Evolutionary conservation across 179 eudicot species (phyloP).

Genomic region (Drosera spatulata): DNA sequence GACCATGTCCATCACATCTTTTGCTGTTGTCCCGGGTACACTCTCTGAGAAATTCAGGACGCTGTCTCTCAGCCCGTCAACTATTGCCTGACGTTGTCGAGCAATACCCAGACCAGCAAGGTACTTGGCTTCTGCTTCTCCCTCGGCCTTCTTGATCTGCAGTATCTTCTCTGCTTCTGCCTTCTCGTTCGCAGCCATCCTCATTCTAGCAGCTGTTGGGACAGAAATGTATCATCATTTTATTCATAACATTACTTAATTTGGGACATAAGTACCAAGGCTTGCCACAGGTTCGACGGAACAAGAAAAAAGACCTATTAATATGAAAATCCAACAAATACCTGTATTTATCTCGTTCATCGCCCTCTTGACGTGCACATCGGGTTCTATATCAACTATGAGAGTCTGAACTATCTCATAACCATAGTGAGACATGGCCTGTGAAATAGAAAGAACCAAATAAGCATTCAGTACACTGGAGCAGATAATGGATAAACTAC

Average conservation of each 20-base stretch:
- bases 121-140: slow-evolving; percentile 41
- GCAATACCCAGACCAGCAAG: slow-evolving; percentile 38
- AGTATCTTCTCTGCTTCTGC: slow-evolving; percentile 5
- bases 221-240: not conserved
- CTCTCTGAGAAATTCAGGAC: slow-evolving; percentile 39
- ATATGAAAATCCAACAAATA: not conserved
- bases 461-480: too few relatives aligned
- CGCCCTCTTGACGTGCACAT: too few relatives aligned
- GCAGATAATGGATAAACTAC: too few relatives aligned
- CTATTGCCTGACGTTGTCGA: slow-evolving; percentile 43
- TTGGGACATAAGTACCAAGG: too few relatives aligned
- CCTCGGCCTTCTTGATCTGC: slow-evolving; percentile 12
- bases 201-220: slow-evolving; percentile 35
- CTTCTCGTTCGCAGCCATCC: slow-evolving; percentile 39
- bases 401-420: slow-evolving; percentile 8
- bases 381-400: too few relatives aligned
- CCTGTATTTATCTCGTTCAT: slow-evolving; percentile 27
- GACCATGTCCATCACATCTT: slow-evolving; percentile 47
- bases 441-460: not conserved
- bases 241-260: too few relatives aligned
- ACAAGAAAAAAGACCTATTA: not conserved
- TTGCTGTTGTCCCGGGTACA: slow-evolving; percentile 39
- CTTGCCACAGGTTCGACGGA: not conserved
- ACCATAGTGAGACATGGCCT: slow-evolving; percentile 48
- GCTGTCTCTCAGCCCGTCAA: slow-evolving; percentile 41